These are phyloP conservation scores for Linanthus parryae DNA, from an alignment of 148 eudicot species.

Conservation along the genomic window DNA sequence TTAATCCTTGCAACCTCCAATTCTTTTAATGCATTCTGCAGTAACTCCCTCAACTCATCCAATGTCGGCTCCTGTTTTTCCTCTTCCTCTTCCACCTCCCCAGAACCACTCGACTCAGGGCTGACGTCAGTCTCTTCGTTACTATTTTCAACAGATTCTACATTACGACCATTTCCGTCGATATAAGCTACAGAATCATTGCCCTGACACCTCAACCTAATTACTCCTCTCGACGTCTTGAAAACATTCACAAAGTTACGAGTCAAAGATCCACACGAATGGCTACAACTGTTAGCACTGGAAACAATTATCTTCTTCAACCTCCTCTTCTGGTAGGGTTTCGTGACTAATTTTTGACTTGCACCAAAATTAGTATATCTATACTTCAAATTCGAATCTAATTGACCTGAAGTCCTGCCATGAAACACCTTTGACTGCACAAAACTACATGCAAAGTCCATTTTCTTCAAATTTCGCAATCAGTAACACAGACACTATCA, in stretches of 20 bases:
- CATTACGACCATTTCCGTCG: constrained; percentile 49
- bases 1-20: constrained; percentile 74
- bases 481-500: constrained; percentile 1
- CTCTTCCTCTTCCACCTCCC: constrained; percentile 37
- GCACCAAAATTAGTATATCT: constrained; percentile 30
- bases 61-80: constrained; percentile 34
- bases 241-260: constrained; percentile 11
- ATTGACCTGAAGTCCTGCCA: constrained; percentile 27
- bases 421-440: constrained; percentile 38
- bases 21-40: constrained; percentile 67
- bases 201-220: constrained; percentile 46
- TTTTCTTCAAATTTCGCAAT: constrained; percentile 8
- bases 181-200: constrained; percentile 62
- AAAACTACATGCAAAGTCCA: constrained; percentile 63
- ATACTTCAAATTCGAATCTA: constrained; percentile 22
- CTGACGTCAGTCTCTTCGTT: constrained; percentile 24
- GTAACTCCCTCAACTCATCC: constrained; percentile 55
- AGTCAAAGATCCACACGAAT: constrained; percentile 16
- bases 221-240: constrained; percentile 21
- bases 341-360: constrained; percentile 20
- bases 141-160: constrained; percentile 26
- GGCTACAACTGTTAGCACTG: constrained; percentile 15
- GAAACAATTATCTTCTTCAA: constrained; percentile 18
- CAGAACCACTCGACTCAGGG: constrained; percentile 31
- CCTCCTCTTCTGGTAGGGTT: constrained; percentile 31